Conservation (phyloP, 2,329 filamentous ascomycete genomes). For the Claviceps digitariae region DNA sequence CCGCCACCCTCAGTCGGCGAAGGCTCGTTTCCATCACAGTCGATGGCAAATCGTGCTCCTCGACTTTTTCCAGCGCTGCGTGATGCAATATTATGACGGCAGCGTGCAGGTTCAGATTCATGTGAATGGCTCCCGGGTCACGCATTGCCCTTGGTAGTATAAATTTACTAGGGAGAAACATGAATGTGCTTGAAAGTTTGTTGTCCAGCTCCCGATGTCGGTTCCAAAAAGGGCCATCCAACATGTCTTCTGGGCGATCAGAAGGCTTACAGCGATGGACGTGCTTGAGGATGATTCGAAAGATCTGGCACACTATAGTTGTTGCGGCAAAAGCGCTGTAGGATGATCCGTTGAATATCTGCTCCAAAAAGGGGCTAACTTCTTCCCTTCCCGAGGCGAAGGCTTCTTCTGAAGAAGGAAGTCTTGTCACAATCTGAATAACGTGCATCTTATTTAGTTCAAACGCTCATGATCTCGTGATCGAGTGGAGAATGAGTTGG, state of each 20-base stretch:
- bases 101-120: slow-evolving; percentile 81
- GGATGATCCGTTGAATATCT: slow-evolving; percentile 46
- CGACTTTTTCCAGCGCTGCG: slow-evolving; percentile 71
- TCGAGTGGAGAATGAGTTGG: neutral
- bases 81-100: slow-evolving; percentile 82
- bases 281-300: slow-evolving; percentile 71
- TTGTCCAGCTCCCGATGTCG: slow-evolving; percentile 75
- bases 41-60: slow-evolving; percentile 53
- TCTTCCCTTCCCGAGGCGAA: slow-evolving; percentile 55
- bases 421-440: slow-evolving; percentile 52
- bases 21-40: slow-evolving; percentile 58
- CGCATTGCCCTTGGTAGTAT: slow-evolving; percentile 55
- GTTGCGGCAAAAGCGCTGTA: slow-evolving; percentile 63
- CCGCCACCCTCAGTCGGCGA: slow-evolving; percentile 61
- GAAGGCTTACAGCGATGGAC: slow-evolving; percentile 57
- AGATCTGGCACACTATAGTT: slow-evolving; percentile 61
- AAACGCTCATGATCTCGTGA: neutral
- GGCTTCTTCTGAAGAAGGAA: slow-evolving; percentile 69
- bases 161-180: slow-evolving; percentile 63
- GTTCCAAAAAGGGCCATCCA: slow-evolving; percentile 69
- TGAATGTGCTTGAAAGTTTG: slow-evolving; percentile 60
- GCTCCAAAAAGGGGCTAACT: slow-evolving; percentile 46
- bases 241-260: slow-evolving; percentile 61
- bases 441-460: neutral
- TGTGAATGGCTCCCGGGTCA: slow-evolving; percentile 63